These are phyloP conservation scores for Zygoascus bituminiphila DNA, from an alignment of 805 yeast genomes.

Conservation along the genomic window DNA sequence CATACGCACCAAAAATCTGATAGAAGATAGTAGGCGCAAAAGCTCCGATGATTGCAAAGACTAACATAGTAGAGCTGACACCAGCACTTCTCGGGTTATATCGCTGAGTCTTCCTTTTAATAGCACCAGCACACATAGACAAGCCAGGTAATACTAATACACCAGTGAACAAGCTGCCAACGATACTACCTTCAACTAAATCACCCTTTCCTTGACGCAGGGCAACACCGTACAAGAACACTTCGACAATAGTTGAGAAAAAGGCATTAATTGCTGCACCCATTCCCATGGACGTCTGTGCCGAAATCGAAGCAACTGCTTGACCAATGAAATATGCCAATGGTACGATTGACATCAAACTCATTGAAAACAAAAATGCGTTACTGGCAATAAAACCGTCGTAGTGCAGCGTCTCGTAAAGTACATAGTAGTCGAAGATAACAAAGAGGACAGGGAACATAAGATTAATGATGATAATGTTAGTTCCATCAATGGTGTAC, in stretches of 20 bases:
- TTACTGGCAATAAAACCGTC: constrained; percentile 48
- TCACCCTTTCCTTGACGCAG: constrained; percentile 75
- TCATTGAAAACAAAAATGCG: constrained; percentile 58
- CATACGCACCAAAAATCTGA: constrained; percentile 83
- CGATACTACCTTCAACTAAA: constrained; percentile 90
- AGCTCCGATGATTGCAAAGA: constrained; percentile 84
- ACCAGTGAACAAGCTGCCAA: constrained; percentile 90
- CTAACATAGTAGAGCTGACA: constrained; percentile 89
- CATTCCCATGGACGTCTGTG: constrained; percentile 97
- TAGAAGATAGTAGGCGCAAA: constrained; percentile 87
- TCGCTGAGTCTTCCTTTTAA: constrained; percentile 84
- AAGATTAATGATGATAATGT: constrained; percentile 82
- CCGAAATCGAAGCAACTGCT: constrained; percentile 98
- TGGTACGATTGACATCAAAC: constrained; percentile 81
- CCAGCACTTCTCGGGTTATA: constrained; percentile 96
- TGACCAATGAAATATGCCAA: constrained; percentile 96
- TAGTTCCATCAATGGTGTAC: constrained; percentile 93
- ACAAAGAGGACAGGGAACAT: constrained; percentile 73
- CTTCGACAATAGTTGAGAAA: constrained; percentile 92
- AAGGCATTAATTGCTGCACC: constrained; percentile 98
- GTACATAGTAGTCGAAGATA: constrained; percentile 62
- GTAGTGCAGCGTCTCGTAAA: constrained; percentile 41
- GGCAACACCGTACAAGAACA: constrained; percentile 87
- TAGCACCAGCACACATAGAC: constrained; percentile 97
- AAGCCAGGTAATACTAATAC: constrained; percentile 86